phyloP scores from a whole-genome alignment of 169 alveolate species.

The Plasmodium cynomolgi region DNA sequence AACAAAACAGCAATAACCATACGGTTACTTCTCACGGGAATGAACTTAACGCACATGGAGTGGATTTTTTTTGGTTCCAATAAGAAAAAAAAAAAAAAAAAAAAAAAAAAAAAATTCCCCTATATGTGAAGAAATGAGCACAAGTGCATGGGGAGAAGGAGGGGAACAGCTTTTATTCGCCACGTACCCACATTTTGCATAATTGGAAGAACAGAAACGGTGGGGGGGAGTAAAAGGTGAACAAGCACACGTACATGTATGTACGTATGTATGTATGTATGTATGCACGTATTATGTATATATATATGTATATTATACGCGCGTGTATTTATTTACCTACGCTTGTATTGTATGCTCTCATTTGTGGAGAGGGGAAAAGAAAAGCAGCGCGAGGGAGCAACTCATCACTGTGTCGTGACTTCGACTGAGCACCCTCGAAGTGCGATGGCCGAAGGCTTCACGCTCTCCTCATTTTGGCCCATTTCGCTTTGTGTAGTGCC shows the following conservation, averaged over 20 bases:
- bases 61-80: not conserved
- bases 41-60: not conserved
- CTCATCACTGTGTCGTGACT: not conserved
- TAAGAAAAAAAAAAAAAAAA: not conserved
- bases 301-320: not conserved
- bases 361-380: not conserved
- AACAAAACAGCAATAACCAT: not conserved
- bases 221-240: not conserved
- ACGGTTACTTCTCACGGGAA: not conserved
- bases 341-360: not conserved
- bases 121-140: not conserved
- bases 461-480: not conserved
- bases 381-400: not conserved
- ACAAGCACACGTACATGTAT: not conserved
- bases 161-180: not conserved
- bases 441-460: not conserved
- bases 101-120: not conserved
- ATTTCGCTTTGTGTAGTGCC: not conserved
- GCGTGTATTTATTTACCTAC: not conserved
- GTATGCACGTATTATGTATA: not conserved
- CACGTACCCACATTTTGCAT: not conserved
- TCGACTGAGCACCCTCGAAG: not conserved
- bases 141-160: not conserved
- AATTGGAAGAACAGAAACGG: not conserved
- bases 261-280: not conserved